These are phyloP conservation scores for Acer saccharum DNA, from an alignment of 345 rosid genomes.

Conservation along the genomic window DNA sequence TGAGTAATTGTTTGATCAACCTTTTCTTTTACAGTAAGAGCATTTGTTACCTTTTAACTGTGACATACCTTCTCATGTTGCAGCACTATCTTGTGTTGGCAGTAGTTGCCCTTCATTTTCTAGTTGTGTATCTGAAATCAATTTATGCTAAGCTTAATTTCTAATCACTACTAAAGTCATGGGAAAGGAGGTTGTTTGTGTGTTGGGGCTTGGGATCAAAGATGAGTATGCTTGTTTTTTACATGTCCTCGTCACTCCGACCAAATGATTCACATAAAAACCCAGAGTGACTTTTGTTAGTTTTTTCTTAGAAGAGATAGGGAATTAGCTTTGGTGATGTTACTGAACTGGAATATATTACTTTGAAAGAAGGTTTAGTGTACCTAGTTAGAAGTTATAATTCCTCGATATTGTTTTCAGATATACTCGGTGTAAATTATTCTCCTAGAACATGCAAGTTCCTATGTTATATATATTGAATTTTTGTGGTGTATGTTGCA, in stretches of 20 bases:
- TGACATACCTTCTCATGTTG: neutral
- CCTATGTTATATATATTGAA: neutral
- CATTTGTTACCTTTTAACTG: neutral
- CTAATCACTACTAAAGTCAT: too few species aligned
- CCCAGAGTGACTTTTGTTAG: neutral
- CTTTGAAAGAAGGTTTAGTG: neutral
- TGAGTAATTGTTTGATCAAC: conserved; percentile 22
- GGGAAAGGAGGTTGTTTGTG: neutral
- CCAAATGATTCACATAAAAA: neutral
- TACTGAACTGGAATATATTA: neutral
- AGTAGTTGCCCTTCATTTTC: neutral
- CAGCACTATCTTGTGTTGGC: neutral
- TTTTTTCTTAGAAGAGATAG: neutral
- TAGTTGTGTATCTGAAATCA: neutral
- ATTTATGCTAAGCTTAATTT: neutral
- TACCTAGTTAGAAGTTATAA: neutral
- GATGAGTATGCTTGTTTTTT: neutral
- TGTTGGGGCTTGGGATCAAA: neutral
- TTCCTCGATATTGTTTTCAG: too few species aligned
- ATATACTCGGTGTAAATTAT: neutral
- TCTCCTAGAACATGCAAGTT: neutral
- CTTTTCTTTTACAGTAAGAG: neutral
- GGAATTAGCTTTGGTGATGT: neutral
- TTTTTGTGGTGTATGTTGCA: conserved; percentile 17
- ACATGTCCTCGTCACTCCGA: neutral